Evolutionary conservation across 2,329 filamentous ascomycete species (phyloP).

Genomic region (Penicillium frequentans): DNA sequence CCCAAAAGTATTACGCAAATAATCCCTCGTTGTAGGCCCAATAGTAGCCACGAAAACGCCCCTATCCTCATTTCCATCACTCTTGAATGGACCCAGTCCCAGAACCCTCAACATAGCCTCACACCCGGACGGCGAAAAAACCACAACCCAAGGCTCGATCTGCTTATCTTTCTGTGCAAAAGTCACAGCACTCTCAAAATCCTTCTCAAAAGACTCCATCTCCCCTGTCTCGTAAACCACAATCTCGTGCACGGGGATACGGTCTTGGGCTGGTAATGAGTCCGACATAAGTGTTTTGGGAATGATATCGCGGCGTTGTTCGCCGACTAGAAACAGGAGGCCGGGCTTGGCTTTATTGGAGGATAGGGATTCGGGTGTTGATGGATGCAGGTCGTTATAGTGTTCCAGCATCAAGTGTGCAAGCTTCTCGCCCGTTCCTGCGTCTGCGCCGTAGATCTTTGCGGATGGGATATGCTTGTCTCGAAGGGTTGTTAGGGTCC

Average conservation of each 20-base stretch:
- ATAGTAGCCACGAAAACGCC: conserved; percentile 74
- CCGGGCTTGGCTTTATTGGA: conserved; percentile 44
- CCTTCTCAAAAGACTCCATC: conserved; percentile 71
- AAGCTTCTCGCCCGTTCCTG: conserved; percentile 80
- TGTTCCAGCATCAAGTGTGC: conserved; percentile 76
- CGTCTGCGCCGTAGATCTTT: conserved; percentile 73
- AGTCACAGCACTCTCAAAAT: conserved; percentile 59
- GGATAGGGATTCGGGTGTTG: conserved; percentile 8
- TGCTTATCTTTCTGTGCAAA: conserved; percentile 1
- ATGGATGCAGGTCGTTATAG: conserved; percentile 54
- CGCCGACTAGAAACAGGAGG: conserved; percentile 84
- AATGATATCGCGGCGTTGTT: conserved; percentile 86
- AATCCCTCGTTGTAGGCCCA: conserved; percentile 84
- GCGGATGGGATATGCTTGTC: conserved; percentile 47
- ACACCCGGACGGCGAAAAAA: conserved; percentile 63
- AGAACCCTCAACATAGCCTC: conserved; percentile 60
- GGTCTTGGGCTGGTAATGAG: conserved; percentile 45
- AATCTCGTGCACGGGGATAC: conserved; percentile 72
- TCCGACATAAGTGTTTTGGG: conserved; percentile 71
- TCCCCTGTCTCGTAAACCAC: conserved; percentile 86
- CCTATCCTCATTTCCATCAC: conserved; percentile 3
- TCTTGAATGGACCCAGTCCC: conserved; percentile 31
- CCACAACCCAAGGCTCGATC: conserved; percentile 39
- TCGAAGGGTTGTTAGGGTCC: conserved; percentile 62
- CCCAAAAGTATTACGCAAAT: conserved; percentile 53